phyloP scores from a whole-genome alignment of 1,284 basidiomycete species.

The Leccinum solheimii region DNA sequence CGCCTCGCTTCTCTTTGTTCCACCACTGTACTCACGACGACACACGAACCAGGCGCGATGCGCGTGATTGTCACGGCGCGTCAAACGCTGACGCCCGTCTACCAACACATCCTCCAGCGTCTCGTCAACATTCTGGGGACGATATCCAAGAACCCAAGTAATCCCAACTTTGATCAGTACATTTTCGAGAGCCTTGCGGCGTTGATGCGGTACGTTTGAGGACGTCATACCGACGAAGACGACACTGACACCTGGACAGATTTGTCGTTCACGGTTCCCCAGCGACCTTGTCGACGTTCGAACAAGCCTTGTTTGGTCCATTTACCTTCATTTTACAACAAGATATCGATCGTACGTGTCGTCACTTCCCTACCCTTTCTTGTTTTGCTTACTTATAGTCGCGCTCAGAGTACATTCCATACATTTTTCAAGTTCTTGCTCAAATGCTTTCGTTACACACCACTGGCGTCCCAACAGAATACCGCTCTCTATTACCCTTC shows the following conservation, averaged over 20 bases:
- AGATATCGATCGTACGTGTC: constrained; percentile 81
- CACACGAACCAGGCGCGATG: constrained; percentile 70
- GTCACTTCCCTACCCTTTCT: background rate
- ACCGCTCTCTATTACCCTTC: constrained; percentile 79
- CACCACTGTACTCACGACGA: constrained; percentile 9
- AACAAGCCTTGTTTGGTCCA: constrained; percentile 81
- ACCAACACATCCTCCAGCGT: constrained; percentile 69
- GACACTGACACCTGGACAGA: constrained; percentile 39
- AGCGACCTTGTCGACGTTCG: constrained; percentile 72
- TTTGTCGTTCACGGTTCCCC: constrained; percentile 79
- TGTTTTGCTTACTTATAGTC: background rate
- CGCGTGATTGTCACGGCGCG: constrained; percentile 90
- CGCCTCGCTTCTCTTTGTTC: background rate
- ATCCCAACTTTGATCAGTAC: constrained; percentile 97
- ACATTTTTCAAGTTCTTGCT: constrained; percentile 94
- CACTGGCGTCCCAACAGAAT: constrained; percentile 69
- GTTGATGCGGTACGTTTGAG: constrained; percentile 67
- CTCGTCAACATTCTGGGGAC: constrained; percentile 83
- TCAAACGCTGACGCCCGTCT: constrained; percentile 70
- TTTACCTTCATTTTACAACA: constrained; percentile 89
- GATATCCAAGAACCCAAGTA: constrained; percentile 95
- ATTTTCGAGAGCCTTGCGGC: constrained; percentile 95
- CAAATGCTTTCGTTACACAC: constrained; percentile 92
- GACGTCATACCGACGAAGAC: background rate
- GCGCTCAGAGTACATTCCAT: constrained; percentile 88